Conservation (phyloP, 495 filamentous ascomycete species). For the Pseudoneurospora amorphoporcata region DNA sequence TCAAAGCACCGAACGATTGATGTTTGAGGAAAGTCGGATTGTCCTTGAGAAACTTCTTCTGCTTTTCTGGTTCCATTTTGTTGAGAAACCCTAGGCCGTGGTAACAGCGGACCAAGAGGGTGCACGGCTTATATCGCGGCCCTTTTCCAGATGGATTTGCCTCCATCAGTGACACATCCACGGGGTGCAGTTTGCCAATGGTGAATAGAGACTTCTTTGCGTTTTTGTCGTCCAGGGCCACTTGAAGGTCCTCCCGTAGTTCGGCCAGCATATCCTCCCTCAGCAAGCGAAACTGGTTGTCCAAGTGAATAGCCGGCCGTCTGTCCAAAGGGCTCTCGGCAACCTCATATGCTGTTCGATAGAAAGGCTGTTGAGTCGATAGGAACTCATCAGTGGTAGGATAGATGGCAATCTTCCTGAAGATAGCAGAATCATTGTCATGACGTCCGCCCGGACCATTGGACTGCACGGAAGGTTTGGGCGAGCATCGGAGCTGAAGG, state of each 20-base stretch:
- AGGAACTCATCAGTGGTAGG: constrained; percentile 63
- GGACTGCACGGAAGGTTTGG: neutral
- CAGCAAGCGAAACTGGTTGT: constrained; percentile 71
- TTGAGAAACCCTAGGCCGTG: constrained; percentile 36
- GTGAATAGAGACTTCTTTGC: constrained; percentile 17
- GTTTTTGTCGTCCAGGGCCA: constrained; percentile 33
- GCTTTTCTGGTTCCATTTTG: constrained; percentile 13
- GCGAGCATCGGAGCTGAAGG: constrained; percentile 4
- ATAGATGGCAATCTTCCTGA: constrained; percentile 51
- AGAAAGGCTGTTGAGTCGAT: constrained; percentile 48
- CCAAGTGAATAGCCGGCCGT: constrained; percentile 46
- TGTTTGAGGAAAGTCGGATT: constrained; percentile 47
- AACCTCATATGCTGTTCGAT: constrained; percentile 37
- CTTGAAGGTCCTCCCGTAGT: constrained; percentile 49
- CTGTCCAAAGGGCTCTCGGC: constrained; percentile 19
- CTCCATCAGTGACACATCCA: neutral
- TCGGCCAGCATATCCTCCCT: constrained; percentile 66
- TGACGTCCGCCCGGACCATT: constrained; percentile 59
- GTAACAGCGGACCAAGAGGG: constrained; percentile 34
- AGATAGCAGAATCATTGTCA: constrained; percentile 62
- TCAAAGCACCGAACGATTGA: constrained; percentile 49
- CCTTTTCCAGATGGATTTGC: constrained; percentile 2
- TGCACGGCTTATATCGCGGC: constrained; percentile 26
- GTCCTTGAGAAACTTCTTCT: constrained; percentile 38
- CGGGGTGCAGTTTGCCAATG: constrained; percentile 6